A percentile compares a stretch with the other conserved stretches of the same genome.
Conservation (phyloP, 1,139 yeast species). For the Taphrina sp. region DNA sequence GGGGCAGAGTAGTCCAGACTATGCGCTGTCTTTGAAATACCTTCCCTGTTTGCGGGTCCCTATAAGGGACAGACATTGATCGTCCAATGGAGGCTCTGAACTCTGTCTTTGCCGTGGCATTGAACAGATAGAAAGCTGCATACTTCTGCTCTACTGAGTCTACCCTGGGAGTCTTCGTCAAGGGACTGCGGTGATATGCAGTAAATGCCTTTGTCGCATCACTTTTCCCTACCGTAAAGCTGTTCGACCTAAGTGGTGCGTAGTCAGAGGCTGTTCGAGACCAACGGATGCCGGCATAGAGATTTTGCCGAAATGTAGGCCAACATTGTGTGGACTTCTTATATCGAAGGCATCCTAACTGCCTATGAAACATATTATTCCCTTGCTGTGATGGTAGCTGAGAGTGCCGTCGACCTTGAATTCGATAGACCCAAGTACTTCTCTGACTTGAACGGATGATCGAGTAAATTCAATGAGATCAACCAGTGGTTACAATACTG, state of each 20-base stretch:
- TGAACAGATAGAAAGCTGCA: conserved; percentile 20
- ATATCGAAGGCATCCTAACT: too few species aligned
- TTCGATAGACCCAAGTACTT: too few species aligned
- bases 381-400: too few species aligned
- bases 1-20: conserved; percentile 24
- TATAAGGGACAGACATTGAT: conserved; percentile 23
- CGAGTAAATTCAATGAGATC: too few species aligned
- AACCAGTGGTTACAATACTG: too few species aligned
- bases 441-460: too few species aligned
- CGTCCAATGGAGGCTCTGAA: conserved; percentile 24
- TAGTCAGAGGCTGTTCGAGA: conserved; percentile 12
- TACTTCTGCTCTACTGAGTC: conserved; percentile 12
- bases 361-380: too few species aligned
- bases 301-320: too few species aligned
- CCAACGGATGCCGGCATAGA: too few species aligned
- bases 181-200: conserved; percentile 16
- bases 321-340: too few species aligned
- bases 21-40: conserved; percentile 16
- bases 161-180: conserved; percentile 17
- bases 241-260: neutral
- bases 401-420: too few species aligned
- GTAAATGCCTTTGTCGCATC: neutral
- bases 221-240: conserved; percentile 2
- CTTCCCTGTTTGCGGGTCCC: conserved; percentile 31
- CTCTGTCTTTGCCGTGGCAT: conserved; percentile 7